Conservation (phyloP, 306 rosid species). For the Vigna angularis region DNA sequence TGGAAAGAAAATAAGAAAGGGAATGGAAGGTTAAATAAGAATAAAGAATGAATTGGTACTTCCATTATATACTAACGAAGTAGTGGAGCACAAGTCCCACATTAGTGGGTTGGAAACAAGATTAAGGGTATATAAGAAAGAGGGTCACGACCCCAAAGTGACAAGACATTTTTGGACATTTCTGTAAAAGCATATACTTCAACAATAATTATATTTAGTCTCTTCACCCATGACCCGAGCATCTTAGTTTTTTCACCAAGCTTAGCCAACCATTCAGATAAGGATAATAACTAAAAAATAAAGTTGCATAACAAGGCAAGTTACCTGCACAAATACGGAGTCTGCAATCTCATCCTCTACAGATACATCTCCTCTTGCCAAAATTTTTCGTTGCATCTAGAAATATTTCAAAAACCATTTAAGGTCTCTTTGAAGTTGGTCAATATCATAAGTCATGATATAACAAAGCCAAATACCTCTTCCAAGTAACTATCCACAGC, state of each 20-base stretch:
- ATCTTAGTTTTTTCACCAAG: background rate
- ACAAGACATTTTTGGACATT: no score
- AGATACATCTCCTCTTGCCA: conserved; percentile 68
- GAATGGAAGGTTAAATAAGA: no score
- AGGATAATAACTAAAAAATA: background rate
- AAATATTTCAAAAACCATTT: conserved; percentile 14
- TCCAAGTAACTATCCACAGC: conserved; percentile 81
- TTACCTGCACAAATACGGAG: conserved; percentile 77
- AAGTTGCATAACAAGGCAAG: conserved; percentile 27
- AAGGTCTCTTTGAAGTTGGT: conserved; percentile 36
- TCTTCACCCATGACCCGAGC: background rate
- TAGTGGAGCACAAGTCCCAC: no score
- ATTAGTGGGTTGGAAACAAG: no score
- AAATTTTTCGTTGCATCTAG: conserved; percentile 69
- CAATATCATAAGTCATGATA: background rate
- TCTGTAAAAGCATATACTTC: no score
- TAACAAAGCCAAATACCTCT: conserved; percentile 55
- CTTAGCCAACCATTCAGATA: background rate
- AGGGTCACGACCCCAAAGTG: no score
- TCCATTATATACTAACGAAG: no score
- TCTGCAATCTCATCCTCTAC: conserved; percentile 90
- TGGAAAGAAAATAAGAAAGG: no score
- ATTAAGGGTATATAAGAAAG: no score
- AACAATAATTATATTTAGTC: no score
- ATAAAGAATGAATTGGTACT: no score